Evolutionary conservation across 805 yeast genomes (phyloP), one percentile per base, ranked within the genome.

Genomic region (Wickerhamomyces ciferrii): DNA sequence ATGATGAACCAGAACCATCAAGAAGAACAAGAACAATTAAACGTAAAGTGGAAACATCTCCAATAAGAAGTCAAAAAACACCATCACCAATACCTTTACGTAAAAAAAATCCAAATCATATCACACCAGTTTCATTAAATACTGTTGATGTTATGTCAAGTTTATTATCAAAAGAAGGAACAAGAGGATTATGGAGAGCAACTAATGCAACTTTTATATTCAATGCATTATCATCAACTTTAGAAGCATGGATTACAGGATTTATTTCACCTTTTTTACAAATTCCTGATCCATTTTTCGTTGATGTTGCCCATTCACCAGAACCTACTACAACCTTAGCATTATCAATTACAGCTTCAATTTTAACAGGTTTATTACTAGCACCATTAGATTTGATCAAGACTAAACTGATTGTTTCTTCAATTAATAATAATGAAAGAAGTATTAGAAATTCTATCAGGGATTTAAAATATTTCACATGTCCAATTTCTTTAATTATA

Each of bases 161-260:
- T 49, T 77, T 76, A 45, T 75, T 77, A 55, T 76, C 89, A 21
- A 81, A 74, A 66, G 96, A 75, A 59, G 96, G 85, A 23, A 83
- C 81, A 18, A 70, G 79, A 54, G 89, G 90, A 4, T 63, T 84
- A 10, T 81, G 87, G 71, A 74, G 87, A 57, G 88, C 90, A 11
- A 75, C 82, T 37, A 84, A 87, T 60, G 84, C 96, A 2, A 75
- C 96, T 0, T 92, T 90, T 57, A 72, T 94, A 18, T 76, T 85
- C 60, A 84, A 78, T 45, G 85, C 96, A 0, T 69, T 89, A 18
- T 78, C 84, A 2, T 79, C 81, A 42, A 85, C 96, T 0, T 68
- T 90, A 41, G 92, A 87, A 59, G 88, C 96, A 1, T 91, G 98
- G 97, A 72, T 90, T 42, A 85, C 95, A 0, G 97, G 97, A 4